These are phyloP conservation scores for Pythium phragmiticola DNA, from an alignment of 352 stramenopile genomes.

Conservation along the genomic window DNA sequence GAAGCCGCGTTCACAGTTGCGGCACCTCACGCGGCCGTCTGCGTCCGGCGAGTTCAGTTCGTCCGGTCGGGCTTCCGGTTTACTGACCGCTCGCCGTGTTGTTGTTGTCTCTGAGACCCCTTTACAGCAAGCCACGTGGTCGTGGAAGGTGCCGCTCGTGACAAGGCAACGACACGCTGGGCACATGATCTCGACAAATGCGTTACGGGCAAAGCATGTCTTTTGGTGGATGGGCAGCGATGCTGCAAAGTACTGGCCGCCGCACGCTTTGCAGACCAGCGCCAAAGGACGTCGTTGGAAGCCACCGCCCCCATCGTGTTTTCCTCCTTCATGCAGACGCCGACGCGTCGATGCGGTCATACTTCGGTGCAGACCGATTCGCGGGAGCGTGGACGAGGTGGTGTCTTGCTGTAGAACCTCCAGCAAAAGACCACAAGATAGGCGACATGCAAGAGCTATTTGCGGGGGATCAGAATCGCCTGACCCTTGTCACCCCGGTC, in stretches of 20 bases:
- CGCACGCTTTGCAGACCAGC: conserved; percentile 42
- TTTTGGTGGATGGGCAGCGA: conserved; percentile 77
- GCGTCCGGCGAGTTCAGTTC: conserved; percentile 41
- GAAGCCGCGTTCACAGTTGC: conserved; percentile 54
- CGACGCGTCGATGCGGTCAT: background rate
- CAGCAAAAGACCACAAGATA: background rate
- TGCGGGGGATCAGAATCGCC: background rate
- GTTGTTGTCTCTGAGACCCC: background rate
- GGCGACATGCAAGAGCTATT: background rate
- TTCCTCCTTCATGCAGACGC: background rate
- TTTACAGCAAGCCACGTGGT: conserved; percentile 11
- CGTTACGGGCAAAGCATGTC: conserved; percentile 62
- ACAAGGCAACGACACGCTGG: conserved; percentile 35
- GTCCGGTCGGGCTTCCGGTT: conserved; percentile 1
- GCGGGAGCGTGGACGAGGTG: too few species aligned
- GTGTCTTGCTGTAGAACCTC: too few species aligned
- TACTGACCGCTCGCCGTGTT: background rate
- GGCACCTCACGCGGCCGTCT: conserved; percentile 60
- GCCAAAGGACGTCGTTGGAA: conserved; percentile 12
- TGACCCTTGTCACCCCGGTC: background rate
- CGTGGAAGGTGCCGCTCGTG: conserved; percentile 27
- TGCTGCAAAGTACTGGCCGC: conserved; percentile 54
- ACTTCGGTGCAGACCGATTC: background rate
- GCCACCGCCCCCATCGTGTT: background rate
- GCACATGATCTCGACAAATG: conserved; percentile 51